Base-by-base conservation (phyloP, 176 grass and related monocot genomes). In the Avena insularis region DNA sequence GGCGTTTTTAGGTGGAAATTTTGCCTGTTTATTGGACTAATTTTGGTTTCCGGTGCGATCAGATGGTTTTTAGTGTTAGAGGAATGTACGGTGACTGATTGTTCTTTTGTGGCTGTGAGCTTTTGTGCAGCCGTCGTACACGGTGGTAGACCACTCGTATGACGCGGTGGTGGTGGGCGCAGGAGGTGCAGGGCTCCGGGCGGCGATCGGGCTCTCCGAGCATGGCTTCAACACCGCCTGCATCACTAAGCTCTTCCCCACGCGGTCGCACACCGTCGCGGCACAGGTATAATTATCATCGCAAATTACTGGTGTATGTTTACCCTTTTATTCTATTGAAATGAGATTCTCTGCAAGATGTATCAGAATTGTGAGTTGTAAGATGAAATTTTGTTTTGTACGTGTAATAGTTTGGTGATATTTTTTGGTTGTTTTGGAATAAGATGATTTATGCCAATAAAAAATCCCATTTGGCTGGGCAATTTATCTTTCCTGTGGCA, bases 241-340 rank as follows among this genome's bases (percentile, higher is more conserved):
- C 90, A 91, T 98, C 78, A 98, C 96, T 86, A 98, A 98, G 90
- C 93, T 98, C 83, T 98, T 98, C 82, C 96, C 96, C 46, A 98
- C 96, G 67, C 93, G 96, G 47, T 98, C 96, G 5, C 96, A 98
- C 76, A 98, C 96, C 0, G 96, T 95, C 33, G 96, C 96, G 2
- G 96, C 96, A 49, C 96, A 98, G 93, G 96, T 95, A 83, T 71
- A 55, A 54, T 17, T 56, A 78, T 40, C 16, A 13, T 57, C 31
- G 1, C 31, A 58, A 17, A 12, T n/a, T 12, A 0, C 17, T 38
- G 29, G 5, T 78, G 55, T 36, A 10, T 78, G 31, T 56, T 38
- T 58, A 38, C 35, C 53, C 4, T 78, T 53, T 35, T 57, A 78
- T 40, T 59, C 10, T 78, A 21, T 12, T 53, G 53, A 58, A 57